Evolutionary conservation across 2,329 filamentous ascomycete species (phyloP), one percentile per base, ranked within the genome.

Genomic region (Aphanocladium album): DNA sequence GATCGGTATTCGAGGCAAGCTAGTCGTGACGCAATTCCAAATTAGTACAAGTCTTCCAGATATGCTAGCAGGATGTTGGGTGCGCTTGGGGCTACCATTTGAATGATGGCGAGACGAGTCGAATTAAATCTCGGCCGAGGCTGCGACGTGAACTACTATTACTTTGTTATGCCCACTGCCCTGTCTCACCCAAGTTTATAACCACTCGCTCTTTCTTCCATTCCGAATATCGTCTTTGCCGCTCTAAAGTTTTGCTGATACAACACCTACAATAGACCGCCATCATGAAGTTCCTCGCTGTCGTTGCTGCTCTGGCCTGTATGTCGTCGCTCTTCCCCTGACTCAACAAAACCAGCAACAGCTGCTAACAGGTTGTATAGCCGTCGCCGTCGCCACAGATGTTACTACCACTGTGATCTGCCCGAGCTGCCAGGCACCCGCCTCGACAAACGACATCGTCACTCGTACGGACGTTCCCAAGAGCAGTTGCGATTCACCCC

Each of bases 361-460:
- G 30, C 30, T 30, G 17, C 51, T 60, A 19, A 58, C 41, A 47
- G 21, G 8, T n/a, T 12, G 7, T 14, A 17, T 21, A 61, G 52
- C 60, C 46, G n/a, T 57, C 17, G 49, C 55, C 50, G 1, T 62
- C 6, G 60, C 60, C 33, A 33, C 27, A 9, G 27, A 58, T 25
- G 30, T 37, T 23, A 25, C 51, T 19, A 39, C 57, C 8, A 63
- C 57, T 23, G 56, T 63, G 27, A 45, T 41, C 16, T 63, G 62
- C 46, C 50, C 56, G 2, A 53, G 47, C 49, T 64, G 63, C 62
- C 39, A 37, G 51, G 33, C 59, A 6, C 50, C 53, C 17, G 9
- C 60, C 17, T 60, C 62, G 9, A 63, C 63, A 37, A 58, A 54
- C 52, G 63, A 64, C 39, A 39, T 64, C 2, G 63, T 64, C 30